A percentile compares a stretch with the other conserved stretches of the same genome.
Conservation (phyloP, 768 basidiomycete genomes). For the Panaeolus cyanescens region DNA sequence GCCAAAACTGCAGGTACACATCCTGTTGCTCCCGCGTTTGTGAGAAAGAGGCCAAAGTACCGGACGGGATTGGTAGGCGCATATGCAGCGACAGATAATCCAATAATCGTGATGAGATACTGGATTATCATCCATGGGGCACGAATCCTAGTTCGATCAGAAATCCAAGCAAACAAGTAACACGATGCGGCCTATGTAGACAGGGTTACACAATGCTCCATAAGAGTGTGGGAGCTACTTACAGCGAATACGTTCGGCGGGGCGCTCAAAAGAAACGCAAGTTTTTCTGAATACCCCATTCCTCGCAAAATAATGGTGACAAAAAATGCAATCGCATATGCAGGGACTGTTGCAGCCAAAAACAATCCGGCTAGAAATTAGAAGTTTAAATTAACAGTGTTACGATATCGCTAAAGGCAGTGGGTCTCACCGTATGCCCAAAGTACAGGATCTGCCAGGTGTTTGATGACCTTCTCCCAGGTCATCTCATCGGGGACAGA, state of each 20-base stretch:
- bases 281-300: slow-evolving; percentile 16
- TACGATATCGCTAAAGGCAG: background rate
- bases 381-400: background rate
- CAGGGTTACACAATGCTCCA: background rate
- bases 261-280: slow-evolving; percentile 17
- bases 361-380: background rate
- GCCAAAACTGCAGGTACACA: slow-evolving; percentile 35
- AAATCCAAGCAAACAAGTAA: slow-evolving; percentile 34
- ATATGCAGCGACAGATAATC: slow-evolving; percentile 30
- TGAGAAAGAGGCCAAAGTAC: slow-evolving; percentile 36
- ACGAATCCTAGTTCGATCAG: slow-evolving; percentile 31
- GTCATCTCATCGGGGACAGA: slow-evolving; percentile 35
- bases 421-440: slow-evolving; percentile 21
- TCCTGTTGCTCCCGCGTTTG: slow-evolving; percentile 32
- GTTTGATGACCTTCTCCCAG: slow-evolving; percentile 27
- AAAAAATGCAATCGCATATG: slow-evolving; percentile 20
- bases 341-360: slow-evolving; percentile 14
- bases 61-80: slow-evolving; percentile 23
- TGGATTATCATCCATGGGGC: slow-evolving; percentile 30
- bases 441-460: slow-evolving; percentile 36
- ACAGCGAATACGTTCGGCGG: slow-evolving; percentile 19
- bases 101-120: slow-evolving; percentile 27
- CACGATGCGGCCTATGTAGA: slow-evolving; percentile 26
- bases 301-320: slow-evolving; percentile 18
- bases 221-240: background rate